Conservation (phyloP, 2,329 filamentous ascomycete genomes). For the Xylariaceae sp. region DNA sequence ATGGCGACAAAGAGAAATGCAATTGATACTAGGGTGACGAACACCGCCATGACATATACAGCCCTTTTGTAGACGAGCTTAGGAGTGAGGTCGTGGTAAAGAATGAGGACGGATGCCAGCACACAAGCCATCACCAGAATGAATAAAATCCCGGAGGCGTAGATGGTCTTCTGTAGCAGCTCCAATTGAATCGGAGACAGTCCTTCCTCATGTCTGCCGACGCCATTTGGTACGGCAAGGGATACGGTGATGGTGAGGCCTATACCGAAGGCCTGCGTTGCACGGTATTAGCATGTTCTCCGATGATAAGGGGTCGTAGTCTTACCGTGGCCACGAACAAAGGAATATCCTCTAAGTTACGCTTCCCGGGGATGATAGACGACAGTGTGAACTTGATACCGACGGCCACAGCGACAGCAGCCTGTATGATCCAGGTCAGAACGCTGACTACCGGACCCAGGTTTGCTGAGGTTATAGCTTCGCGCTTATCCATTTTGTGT, state of each 20-base stretch:
- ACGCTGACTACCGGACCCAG: constrained; percentile 17
- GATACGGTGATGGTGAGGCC: constrained; percentile 16
- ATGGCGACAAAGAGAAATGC: constrained; percentile 12
- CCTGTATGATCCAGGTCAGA: constrained; percentile 16
- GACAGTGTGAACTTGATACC: constrained; percentile 17
- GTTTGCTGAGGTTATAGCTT: constrained; percentile 13
- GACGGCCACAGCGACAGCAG: constrained; percentile 14
- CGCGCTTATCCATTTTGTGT: constrained; percentile 15
- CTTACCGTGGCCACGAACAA: constrained; percentile 15
- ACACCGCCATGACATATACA: constrained; percentile 3
- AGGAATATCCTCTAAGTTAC: constrained; percentile 12
- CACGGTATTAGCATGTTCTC: constrained; percentile 5
- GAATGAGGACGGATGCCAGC: constrained; percentile 15
- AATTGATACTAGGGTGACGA: constrained; percentile 10
- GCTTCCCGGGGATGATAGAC: constrained; percentile 8
- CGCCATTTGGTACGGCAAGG: constrained; percentile 16
- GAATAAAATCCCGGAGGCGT: constrained; percentile 14
- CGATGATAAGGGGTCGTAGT: neutral
- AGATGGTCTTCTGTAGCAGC: constrained; percentile 12
- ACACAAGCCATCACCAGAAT: constrained; percentile 12
- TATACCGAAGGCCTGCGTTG: constrained; percentile 13
- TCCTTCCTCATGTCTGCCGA: constrained; percentile 12
- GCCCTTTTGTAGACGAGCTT: constrained; percentile 4
- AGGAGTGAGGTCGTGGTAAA: constrained; percentile 14
- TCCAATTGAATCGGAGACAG: constrained; percentile 14